Evolutionary conservation across 805 yeast genomes (phyloP).

Genomic region (Candida endomychidarum): DNA sequence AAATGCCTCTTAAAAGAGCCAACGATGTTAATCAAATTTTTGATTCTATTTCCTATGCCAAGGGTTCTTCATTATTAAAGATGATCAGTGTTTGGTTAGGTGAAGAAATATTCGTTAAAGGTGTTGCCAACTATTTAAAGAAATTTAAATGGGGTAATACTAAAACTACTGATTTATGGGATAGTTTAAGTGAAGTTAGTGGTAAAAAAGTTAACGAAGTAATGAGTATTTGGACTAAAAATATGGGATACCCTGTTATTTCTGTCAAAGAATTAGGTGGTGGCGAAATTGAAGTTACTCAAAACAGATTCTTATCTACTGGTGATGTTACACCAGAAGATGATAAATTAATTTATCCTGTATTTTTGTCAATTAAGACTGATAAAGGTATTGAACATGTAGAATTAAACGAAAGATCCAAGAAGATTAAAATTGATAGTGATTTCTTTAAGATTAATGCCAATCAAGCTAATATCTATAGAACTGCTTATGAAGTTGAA

Average conservation of each 20-base stretch:
- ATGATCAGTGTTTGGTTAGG: slow-evolving; percentile 83
- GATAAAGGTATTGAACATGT: slow-evolving; percentile 55
- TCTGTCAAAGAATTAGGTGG: slow-evolving; percentile 57
- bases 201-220: slow-evolving; percentile 71
- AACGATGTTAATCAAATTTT: slow-evolving; percentile 82
- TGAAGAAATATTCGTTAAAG: slow-evolving; percentile 71
- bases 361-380: slow-evolving; percentile 65
- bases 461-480: slow-evolving; percentile 72
- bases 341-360: slow-evolving; percentile 66
- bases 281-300: slow-evolving; percentile 55
- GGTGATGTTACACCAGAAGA: slow-evolving; percentile 78
- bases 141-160: slow-evolving; percentile 79
- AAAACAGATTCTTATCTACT: slow-evolving; percentile 72
- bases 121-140: slow-evolving; percentile 75
- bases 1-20: slow-evolving; percentile 76
- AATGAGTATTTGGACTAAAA: slow-evolving; percentile 80
- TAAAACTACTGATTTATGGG: slow-evolving; percentile 75
- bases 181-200: slow-evolving; percentile 63
- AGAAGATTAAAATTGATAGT: slow-evolving; percentile 37
- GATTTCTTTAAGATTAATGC: slow-evolving; percentile 70
- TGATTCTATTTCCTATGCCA: slow-evolving; percentile 79
- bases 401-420: slow-evolving; percentile 47
- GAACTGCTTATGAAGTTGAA: slow-evolving; percentile 63
- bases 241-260: slow-evolving; percentile 75
- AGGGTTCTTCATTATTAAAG: slow-evolving; percentile 76